Evolutionary conservation across 331 rosid species (phyloP), one percentile per base, ranked within the genome.

Genomic region (Malus hybrid): DNA sequence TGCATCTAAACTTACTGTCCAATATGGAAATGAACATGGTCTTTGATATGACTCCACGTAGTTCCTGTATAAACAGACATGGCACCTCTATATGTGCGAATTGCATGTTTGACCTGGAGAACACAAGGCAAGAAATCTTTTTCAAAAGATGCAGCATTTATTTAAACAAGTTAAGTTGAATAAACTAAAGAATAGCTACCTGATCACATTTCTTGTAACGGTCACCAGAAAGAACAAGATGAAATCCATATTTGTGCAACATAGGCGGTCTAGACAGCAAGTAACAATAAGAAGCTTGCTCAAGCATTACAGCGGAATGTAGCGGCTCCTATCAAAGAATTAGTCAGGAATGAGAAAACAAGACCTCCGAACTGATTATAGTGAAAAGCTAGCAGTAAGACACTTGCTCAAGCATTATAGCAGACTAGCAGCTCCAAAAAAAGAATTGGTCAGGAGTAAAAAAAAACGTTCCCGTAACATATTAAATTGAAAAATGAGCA

Each of bases 221-320:
- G 84, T 95, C 99, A 46, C 99, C 99, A 74, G 99, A 87, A 81
- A 95, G 97, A 85, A 95, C 99, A 78, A 95, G 97, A 90, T 95
- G 97, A 88, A 95, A 95, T 78, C 99, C 99, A 79, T 87, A 90
- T 83, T 95, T 95, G 81, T 93, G 96, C 63, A 88, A 80, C 97
- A 95, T 85, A 76, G 97, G 93, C 76, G 99, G 99, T 78, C 84
- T 89, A 77, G 97, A 87, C 82, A 88, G 56, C 84, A 90, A 82
- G 86, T 90, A 95, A 82, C 99, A 95, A 82, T 89, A 90, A 10
- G 99, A 90, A 44, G 99, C 99, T 90, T 95, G 99, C 87, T 95
- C 99, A 72, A 92, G 97, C 96, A 95, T 92, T 71, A 95, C 97
- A 62, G 97, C 99, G 52, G 99, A 90, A 79, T 85, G 93, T 74